These are phyloP conservation scores for Cucurbita maxima DNA, from an alignment of 306 rosid species.

Conservation along the genomic window DNA sequence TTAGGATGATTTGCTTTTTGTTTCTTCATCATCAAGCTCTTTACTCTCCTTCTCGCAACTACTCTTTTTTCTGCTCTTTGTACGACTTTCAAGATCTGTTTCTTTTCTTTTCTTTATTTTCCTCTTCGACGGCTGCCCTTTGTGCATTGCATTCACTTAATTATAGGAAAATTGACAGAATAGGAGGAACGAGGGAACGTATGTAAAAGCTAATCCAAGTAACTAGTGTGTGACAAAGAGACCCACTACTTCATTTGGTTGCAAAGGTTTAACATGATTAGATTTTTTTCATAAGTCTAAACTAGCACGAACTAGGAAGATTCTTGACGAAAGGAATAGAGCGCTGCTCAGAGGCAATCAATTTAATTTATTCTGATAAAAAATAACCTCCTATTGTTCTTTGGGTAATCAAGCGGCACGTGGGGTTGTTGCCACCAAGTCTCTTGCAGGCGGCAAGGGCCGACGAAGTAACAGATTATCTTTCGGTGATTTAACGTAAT, in stretches of 20 bases:
- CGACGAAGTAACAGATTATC: background rate
- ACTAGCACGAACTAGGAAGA: too few species aligned
- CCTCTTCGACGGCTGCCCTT: background rate
- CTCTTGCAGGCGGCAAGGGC: too few species aligned
- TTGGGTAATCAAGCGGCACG: too few species aligned
- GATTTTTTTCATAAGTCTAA: too few species aligned
- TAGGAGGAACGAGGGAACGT: background rate
- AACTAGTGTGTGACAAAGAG: background rate
- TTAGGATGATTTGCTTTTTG: background rate
- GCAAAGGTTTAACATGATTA: too few species aligned
- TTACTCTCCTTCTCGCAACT: background rate
- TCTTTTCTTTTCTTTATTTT: background rate
- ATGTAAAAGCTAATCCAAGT: background rate
- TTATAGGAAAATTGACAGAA: background rate
- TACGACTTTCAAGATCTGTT: background rate
- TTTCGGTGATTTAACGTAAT: background rate
- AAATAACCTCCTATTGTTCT: too few species aligned
- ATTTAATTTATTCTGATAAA: too few species aligned
- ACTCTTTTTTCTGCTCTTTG: background rate
- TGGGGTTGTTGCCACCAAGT: too few species aligned
- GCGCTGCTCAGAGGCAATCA: too few species aligned
- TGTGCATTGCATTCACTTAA: background rate
- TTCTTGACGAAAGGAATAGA: too few species aligned
- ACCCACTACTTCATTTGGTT: background rate
- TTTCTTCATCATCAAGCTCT: background rate